Base-by-base conservation (phyloP, 495 filamentous ascomycete species). In the Aspergillus carlsbadensis region DNA sequence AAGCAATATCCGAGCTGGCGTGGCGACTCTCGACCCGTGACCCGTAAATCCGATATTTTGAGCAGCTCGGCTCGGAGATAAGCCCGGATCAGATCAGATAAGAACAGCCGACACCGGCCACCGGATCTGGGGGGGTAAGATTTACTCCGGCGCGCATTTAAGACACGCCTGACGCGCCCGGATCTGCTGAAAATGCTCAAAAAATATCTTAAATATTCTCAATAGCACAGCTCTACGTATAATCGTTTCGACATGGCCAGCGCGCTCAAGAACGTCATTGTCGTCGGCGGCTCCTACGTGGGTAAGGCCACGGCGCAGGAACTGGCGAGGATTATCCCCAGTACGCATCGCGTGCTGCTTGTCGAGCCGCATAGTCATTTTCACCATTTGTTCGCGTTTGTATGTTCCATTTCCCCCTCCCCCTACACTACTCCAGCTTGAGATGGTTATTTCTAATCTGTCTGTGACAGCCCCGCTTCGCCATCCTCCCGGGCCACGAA, bases 391-490 rank as follows among this genome's bases (percentile, higher is more conserved):
- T 81, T 81, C 50, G 74, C 76, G 26, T 81, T 81, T 57, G 78
- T 81, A 71, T 66, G 74, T 50, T 17, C n/a, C n/a, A n/a, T 26
- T 21, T 26, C 2, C n/a, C 22, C 21, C 21, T 13, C 10, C 20
- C 2, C 40, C 11, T 5, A n/a, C n/a, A n/a, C n/a, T n/a, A n/a
- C n/a, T n/a, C n/a, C n/a, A n/a, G n/a, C n/a, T n/a, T n/a, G n/a
- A n/a, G n/a, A n/a, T n/a, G n/a, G n/a, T n/a, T n/a, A n/a, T n/a
- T n/a, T n/a, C n/a, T n/a, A n/a, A n/a, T n/a, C n/a, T n/a, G n/a
- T n/a, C n/a, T n/a, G n/a, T n/a, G n/a, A n/a, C 43, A 81, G 77
- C 79, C 79, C 31, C 77, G 79, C 2, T 82, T 81, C 59, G 73
- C 79, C 10, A 70, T 80, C 14, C 54, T 78, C 17, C 69, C 74